Evolutionary conservation across 176 grass and related monocot genomes (phyloP), one percentile per base, ranked within the genome.

Genomic region (Avena eriantha): DNA sequence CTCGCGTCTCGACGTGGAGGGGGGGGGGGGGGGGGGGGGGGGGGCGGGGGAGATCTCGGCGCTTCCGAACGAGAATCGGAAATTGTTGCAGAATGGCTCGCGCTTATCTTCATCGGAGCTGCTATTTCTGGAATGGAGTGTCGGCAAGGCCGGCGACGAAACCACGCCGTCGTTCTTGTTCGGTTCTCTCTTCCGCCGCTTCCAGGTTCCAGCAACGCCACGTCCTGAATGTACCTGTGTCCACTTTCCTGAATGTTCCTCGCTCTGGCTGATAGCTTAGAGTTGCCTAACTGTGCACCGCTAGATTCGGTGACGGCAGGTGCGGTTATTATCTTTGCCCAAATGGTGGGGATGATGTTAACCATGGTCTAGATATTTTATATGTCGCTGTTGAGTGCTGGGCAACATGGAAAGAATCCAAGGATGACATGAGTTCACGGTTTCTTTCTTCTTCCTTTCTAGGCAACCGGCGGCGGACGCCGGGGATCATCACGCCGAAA

Each of bases 101-200:
- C 43, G 26, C 43, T 35, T 84, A 36, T 84, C 82, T 76, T 36
- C 72, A 4, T 77, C 45, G 60, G 83, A 66, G 57, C 57, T 85
- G 73, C 72, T 49, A 56, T 35, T 34, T 76, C 17, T 53, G 58
- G 72, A 85, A 1, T 4, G 70, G 53, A 49, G 69, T 3, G 77
- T 26, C 56, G n/a, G 55, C n/a, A 18, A 45, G 10, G 58, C 6
- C 41, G n/a, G 41, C 56, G n/a, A 26, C 41, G 26, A 35, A 21
- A 49, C 23, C 41, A 33, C 11, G 18, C 18, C 21, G 43, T 5
- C 39, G 39, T 41, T 41, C 39, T 10, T 51, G 71, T 64, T 75
- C 33, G 70, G 19, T 35, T 84, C 43, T 18, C 17, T 24, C 64
- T 71, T 55, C 54, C 43, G 63, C 66, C 55, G 41, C 65, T 79